Conservation (phyloP, 2,329 filamentous ascomycete species). For the Dactylellina parvicollis region DNA sequence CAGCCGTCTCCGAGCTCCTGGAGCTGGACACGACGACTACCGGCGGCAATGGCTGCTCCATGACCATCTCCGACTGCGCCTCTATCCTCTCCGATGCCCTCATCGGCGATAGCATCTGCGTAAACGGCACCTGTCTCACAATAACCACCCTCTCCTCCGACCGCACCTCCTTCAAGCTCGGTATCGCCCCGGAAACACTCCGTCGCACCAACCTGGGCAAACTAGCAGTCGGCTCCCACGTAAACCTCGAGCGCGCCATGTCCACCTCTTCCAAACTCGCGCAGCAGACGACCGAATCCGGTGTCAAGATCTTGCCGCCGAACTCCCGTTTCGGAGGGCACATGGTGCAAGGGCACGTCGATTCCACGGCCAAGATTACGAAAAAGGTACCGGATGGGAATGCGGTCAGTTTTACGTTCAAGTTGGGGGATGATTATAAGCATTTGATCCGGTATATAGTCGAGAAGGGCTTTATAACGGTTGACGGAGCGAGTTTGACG, state of each 20-base stretch:
- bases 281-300: conserved; percentile 4
- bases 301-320: conserved; percentile 34
- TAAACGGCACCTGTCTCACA: conserved; percentile 94
- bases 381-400: conserved; percentile 84
- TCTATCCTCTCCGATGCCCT: conserved; percentile 84
- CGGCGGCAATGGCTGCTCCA: conserved; percentile 82
- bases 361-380: conserved; percentile 81
- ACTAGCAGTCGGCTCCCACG: conserved; percentile 71
- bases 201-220: conserved; percentile 91
- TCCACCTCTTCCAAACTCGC: conserved; percentile 66
- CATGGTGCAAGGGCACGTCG: conserved; percentile 84
- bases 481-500: conserved; percentile 94
- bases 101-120: conserved; percentile 89
- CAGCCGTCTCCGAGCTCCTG: conserved; percentile 85
- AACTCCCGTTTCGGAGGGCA: conserved; percentile 97
- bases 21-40: conserved; percentile 76
- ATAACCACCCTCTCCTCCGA: conserved; percentile 74
- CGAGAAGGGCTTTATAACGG: conserved; percentile 93
- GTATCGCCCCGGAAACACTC: conserved; percentile 93
- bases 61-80: conserved; percentile 81
- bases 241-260: conserved; percentile 95
- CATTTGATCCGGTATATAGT: conserved; percentile 85
- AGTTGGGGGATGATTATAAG: conserved; percentile 70
- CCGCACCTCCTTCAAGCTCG: conserved; percentile 77
- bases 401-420: conserved; percentile 83